These are phyloP conservation scores for Gelatoporia subvermispora DNA, from an alignment of 768 basidiomycete species.

Conservation along the genomic window DNA sequence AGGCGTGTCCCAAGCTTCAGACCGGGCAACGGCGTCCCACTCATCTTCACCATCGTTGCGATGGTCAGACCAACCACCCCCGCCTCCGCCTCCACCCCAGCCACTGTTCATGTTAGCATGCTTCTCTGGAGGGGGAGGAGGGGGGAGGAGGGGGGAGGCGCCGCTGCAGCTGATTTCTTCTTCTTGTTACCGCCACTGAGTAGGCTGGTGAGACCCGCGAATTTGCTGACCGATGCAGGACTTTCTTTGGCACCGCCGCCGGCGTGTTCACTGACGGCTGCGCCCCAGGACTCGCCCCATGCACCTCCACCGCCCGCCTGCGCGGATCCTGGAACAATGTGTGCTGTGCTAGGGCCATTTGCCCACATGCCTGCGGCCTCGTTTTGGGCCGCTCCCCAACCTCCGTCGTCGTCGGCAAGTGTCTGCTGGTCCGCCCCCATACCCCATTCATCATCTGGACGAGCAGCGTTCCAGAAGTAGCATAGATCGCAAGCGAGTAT, in stretches of 20 bases:
- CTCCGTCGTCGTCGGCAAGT: not conserved
- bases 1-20: not conserved
- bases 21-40: not conserved
- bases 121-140: not conserved
- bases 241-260: not conserved
- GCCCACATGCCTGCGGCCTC: not conserved
- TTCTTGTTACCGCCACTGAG: slow-evolving; percentile 1
- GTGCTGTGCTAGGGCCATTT: not conserved
- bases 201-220: not conserved
- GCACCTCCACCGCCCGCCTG: not conserved
- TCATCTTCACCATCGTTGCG: not conserved
- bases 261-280: not conserved
- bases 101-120: not conserved
- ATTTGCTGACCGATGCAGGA: not conserved
- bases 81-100: not conserved
- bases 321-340: not conserved
- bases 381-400: not conserved
- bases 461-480: too few relatives aligned
- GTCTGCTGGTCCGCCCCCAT: too few relatives aligned
- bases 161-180: not conserved
- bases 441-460: too few relatives aligned
- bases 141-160: not conserved
- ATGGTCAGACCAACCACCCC: not conserved
- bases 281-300: not conserved
- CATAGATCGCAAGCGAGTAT: too few relatives aligned